Evolutionary conservation across 2,329 filamentous ascomycete genomes (phyloP), one percentile per base, ranked within the genome.

Genomic region (Xylariaceae sp.): DNA sequence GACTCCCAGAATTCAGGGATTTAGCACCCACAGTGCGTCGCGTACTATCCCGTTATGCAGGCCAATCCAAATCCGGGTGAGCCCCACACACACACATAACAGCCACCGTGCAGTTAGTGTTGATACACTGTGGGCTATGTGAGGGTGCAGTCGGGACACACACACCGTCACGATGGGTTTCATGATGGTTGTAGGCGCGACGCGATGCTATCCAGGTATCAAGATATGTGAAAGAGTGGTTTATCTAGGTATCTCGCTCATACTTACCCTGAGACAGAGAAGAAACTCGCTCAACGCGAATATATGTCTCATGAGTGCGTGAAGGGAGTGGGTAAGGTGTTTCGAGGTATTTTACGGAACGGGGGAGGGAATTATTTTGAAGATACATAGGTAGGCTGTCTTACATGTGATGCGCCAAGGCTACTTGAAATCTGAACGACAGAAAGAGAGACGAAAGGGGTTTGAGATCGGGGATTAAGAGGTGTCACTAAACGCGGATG

Each of bases 371-470:
- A 49, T 35, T 23, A 17, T 49, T 45, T 45, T 34, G n/a, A 34
- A 5, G 30, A 23, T 34, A 42, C 23, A 6, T 11, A n/a, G 10
- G 35, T 11, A n/a, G 10, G 35, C 13, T 50, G 37, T 53, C 35
- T 61, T 17, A 55, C 60, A 62, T 62, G 61, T 62, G 61, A 62
- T 56, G 45, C 53, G 61, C 61, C 61, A 62, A 62, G 61, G 55
- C 50, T 37, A 51, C 30, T 55, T 8, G 18, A 18, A 18, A 18
- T 18, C 51, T 57, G 13, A 57, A 51, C 51, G 15, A 18, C 37
- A 42, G 37, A 42, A 42, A 8, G 37, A 39, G 37, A 9, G 11
- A 42, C 11, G 37, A 42, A 42, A 42, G 37, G 37, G 37, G 37
- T 8, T 30, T 30, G 23, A 30, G 23, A 30, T 4, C 23, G 23